These are phyloP conservation scores for Epichloe sylvatica DNA, from an alignment of 2,329 filamentous ascomycete genomes.

Conservation along the genomic window DNA sequence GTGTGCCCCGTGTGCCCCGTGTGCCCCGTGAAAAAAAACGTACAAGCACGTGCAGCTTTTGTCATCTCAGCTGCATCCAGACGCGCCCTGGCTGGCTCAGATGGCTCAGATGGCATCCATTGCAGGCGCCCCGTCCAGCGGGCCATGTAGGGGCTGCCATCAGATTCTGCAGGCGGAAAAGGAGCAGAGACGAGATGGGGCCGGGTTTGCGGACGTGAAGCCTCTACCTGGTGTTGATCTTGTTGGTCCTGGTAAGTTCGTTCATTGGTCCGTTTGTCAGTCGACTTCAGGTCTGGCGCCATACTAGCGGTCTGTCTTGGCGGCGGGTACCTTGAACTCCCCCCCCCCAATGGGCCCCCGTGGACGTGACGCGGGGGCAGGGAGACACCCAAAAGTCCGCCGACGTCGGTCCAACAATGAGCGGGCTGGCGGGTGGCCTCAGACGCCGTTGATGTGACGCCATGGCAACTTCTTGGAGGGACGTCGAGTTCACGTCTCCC, in stretches of 20 bases:
- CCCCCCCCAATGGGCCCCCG: too few species aligned
- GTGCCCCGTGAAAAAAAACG: too few species aligned
- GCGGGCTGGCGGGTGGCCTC: neutral
- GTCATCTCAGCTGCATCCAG: neutral
- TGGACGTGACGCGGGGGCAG: too few species aligned
- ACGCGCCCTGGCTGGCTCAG: too few species aligned
- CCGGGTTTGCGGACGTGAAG: neutral
- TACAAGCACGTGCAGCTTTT: neutral
- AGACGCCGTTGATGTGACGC: constrained; percentile 5
- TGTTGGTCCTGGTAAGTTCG: neutral
- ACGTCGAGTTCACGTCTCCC: neutral
- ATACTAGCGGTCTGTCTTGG: too few species aligned
- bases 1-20: neutral
- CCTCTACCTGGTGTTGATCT: neutral
- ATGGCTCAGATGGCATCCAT: too few species aligned
- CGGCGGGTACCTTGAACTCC: too few species aligned
- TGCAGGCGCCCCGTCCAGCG: neutral
- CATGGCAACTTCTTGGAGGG: constrained; percentile 4
- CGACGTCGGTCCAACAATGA: neutral
- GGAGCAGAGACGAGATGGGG: neutral
- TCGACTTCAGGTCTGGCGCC: too few species aligned
- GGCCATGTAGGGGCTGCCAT: constrained; percentile 5
- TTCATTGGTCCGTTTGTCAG: too few species aligned
- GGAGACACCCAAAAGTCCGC: neutral
- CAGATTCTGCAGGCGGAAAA: constrained; percentile 3